Base-by-base conservation (phyloP, 306 rosid species). In the Pachyrhizus erosus region DNA sequence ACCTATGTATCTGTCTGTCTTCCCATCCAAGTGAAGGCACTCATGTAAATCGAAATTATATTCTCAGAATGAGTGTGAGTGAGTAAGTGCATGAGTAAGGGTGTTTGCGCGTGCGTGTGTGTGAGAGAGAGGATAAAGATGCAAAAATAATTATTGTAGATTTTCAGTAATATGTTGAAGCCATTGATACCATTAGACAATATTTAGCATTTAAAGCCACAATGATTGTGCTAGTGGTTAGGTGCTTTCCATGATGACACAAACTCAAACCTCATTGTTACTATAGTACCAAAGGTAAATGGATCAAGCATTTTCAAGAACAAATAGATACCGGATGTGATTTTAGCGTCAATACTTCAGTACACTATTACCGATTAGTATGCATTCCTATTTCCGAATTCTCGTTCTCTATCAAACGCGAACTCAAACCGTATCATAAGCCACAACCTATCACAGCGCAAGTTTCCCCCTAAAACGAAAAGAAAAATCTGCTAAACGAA, bases 1-100 rank as follows among this genome's bases (percentile, higher is more conserved):
- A 45, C 55, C 48, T 60, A 86, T 82, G n/a, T 70, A 29, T 74
- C 49, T 48, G 26, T 13, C 78, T 61, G 42, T 12, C 75, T 70
- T 75, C 15, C 31, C 64, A 70, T 70, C 64, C n/a, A 64, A 79
- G 24, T 48, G 64, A 77, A 66, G 52, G 26, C 37, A 78, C 21
- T 61, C 39, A 5, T 2, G 23, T 51, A 17, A 51, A 51, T 8
- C 10, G 23, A 51, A 51, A n/a, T 51, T 51, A 17, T 6, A 51
- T 51, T 1, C 57, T 54, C 27, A 54, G 17, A 9, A 23, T 20
- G 33, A 21, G 64, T 0, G 52, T 34, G 46, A 40, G 61, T 2
- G 27, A 54, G 61, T n/a, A n/a, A n/a, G n/a, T n/a, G n/a, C n/a
- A n/a, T n/a, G n/a, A n/a, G n/a, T 31, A 31, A 31, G 3, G 4